Evolutionary conservation across 768 basidiomycete genomes (phyloP), one percentile per base, ranked within the genome.

Genomic region (Collybiopsis luxurians): DNA sequence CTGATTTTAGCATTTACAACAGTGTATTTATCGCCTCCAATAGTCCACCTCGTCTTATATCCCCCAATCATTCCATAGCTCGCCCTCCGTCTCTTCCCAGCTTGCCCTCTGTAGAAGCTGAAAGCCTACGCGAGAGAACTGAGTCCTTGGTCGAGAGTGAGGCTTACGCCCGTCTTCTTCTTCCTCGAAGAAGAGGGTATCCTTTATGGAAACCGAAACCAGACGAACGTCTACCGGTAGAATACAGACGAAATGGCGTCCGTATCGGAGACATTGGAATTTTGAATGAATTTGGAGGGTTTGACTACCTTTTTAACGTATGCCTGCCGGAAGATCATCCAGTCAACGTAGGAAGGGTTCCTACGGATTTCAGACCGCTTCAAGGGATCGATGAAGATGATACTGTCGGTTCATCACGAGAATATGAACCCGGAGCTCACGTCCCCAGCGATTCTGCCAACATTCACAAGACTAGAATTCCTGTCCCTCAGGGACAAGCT

Each of bases 251-350:
- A 23, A 19, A 46, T 10, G 53, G 53, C 1, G 30, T 36, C 3
- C 34, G 34, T 13, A 55, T 55, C 21, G 53, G 53, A 19, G 53
- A 55, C 40, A 9, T 55, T 44, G 53, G 40, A 15, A 45, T 55
- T 19, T 19, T 55, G 9, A 55, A n/a, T 21, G 40, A 55, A 19
- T 11, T 21, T 13, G 53, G 53, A 36, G 44, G 42, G 12, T 44
- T 55, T 31, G 53, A 55, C 23, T 55, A 23, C n/a, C 30, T 55
- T 15, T 55, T 55, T 40, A 55, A 46, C 30, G 28, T 43, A 11
- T 55, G 53, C 26, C 53, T 26, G 17, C 19, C 19, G 13, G 15
- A 40, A 42, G 42, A 27, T 26, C 39, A 55, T 30, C 23, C 40
- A 31, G 10, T 55, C 6, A 55, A 55, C 44, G 5, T 10, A 2